Evolutionary conservation across 2,329 filamentous ascomycete species (phyloP), one percentile per base, ranked within the genome.

Genomic region (Sporothrix brunneoviolacea): DNA sequence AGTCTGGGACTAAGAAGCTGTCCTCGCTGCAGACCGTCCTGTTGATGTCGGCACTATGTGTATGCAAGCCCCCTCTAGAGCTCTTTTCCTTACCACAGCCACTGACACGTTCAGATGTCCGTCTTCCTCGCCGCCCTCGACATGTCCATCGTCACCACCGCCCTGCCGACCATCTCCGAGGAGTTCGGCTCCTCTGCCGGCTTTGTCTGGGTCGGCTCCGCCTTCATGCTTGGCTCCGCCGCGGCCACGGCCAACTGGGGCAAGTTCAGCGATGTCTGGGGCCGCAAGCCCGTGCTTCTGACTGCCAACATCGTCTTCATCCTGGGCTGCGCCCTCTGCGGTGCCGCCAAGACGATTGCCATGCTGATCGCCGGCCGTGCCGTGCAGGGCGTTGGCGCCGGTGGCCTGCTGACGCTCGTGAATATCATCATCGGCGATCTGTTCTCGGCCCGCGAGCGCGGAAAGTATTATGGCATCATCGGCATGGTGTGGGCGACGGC

Each of bases 191-290:
- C 84, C 6, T 79, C 79, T 3, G 70, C 77, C 15, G 86, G 85
- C 21, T 91, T 90, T 66, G 78, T 83, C 46, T 91, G 86, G 88
- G 83, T 91, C 54, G 86, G 86, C 13, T 81, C 78, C 33, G 80
- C 85, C 3, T 91, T 86, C 60, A 71, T 89, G 7, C 77, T 91
- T 10, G 84, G 82, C 50, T 84, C 82, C 61, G 82, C 84, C 1
- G 78, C 73, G 64, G 76, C 78, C 1, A 79, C 80, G 0, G 84
- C 85, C 0, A 80, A 84, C 44, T 91, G 85, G 86, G 84, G 83
- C 50, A 78, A 79, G 58, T 60, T 80, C 41, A 74, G 74, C 37
- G 78, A 81, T 55, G 76, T 82, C 49, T 81, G 75, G 64, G 77
- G 78, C 21, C 74, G 78, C 41, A 80, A 80, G 59, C 74, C 74